Evolutionary conservation across 2,329 filamentous ascomycete genomes (phyloP).

Genomic region (Parastagonospora nodorum): DNA sequence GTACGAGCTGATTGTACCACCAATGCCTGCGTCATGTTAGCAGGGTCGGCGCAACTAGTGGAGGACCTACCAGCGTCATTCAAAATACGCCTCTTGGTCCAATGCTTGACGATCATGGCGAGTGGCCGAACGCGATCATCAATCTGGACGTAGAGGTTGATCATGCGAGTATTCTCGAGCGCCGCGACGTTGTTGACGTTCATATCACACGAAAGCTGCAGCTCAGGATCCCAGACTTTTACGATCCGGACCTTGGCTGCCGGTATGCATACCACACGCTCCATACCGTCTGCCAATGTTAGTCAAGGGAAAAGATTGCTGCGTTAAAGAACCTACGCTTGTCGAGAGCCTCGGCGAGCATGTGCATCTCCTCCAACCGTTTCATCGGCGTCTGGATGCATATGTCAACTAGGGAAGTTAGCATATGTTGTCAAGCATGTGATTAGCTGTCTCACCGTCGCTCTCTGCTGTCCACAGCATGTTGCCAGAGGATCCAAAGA

Average conservation of each 20-base stretch:
- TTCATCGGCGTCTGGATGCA: constrained; percentile 94
- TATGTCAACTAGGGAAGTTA: constrained; percentile 75
- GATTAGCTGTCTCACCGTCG: constrained; percentile 68
- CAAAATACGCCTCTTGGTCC: constrained; percentile 89
- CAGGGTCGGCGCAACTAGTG: constrained; percentile 5
- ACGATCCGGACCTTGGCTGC: constrained; percentile 97
- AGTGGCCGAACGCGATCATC: constrained; percentile 88
- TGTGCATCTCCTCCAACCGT: constrained; percentile 86
- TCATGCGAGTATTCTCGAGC: constrained; percentile 96
- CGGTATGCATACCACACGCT: constrained; percentile 92
- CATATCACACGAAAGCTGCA: constrained; percentile 91
- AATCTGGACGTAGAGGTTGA: constrained; percentile 93
- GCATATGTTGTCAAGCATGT: constrained; percentile 4
- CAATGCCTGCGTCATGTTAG: constrained; percentile 64
- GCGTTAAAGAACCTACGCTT: constrained; percentile 67
- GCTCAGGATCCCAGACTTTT: constrained; percentile 96
- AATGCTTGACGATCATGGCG: constrained; percentile 97
- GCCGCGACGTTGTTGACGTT: constrained; percentile 98
- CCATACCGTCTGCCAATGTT: constrained; percentile 78
- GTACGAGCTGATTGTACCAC: constrained; percentile 94
- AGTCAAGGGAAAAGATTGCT: constrained; percentile 23
- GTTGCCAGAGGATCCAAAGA: constrained; percentile 99
- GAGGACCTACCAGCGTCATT: constrained; percentile 86
- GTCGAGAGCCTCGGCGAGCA: constrained; percentile 83
- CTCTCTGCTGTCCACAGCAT: constrained; percentile 93